Evolutionary conservation across 164 flowering plant species (phyloP).

Genomic region (Magnolia officinalis): DNA sequence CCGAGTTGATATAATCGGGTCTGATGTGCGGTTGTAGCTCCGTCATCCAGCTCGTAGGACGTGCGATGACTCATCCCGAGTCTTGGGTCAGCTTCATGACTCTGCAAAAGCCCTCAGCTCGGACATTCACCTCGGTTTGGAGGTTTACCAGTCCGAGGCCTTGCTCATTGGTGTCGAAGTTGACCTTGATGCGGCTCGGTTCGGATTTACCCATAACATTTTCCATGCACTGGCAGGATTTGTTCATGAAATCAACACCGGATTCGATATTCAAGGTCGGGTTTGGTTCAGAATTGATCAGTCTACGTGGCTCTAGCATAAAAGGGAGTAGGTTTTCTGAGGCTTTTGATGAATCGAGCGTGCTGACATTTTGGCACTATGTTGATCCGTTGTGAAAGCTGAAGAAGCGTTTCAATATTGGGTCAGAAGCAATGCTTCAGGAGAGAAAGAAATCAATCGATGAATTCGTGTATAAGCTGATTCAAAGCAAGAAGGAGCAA

Average conservation of each 20-base stretch:
- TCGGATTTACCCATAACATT: no score
- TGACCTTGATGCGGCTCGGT: no score
- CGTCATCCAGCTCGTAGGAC: no score
- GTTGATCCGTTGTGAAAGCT: conserved; percentile 57
- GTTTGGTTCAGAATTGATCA: conserved; percentile 59
- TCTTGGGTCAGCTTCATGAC: no score
- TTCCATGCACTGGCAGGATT: conserved; percentile 32
- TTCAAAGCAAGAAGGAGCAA: conserved; percentile 34
- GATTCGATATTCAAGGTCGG: conserved; percentile 78
- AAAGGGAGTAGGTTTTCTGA: conserved; percentile 38
- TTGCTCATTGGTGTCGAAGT: no score
- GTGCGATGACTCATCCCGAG: no score
- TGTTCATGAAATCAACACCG: conserved; percentile 47
- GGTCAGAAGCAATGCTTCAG: conserved; percentile 50
- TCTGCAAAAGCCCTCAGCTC: no score
- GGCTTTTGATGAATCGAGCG: conserved; percentile 69
- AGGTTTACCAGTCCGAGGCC: no score
- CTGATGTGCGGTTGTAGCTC: no score
- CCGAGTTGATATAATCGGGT: no score
- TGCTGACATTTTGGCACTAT: conserved; percentile 41
- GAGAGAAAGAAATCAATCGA: conserved; percentile 40
- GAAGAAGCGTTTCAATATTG: conserved; percentile 52
- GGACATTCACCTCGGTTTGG: no score
- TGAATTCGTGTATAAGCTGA: conserved; percentile 41
- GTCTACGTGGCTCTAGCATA: conserved; percentile 40